A percentile compares a stretch with the other conserved stretches of the same genome.
phyloP scores from a whole-genome alignment of 768 basidiomycete genomes.

The Rhodosporidiobolus sp. region DNA sequence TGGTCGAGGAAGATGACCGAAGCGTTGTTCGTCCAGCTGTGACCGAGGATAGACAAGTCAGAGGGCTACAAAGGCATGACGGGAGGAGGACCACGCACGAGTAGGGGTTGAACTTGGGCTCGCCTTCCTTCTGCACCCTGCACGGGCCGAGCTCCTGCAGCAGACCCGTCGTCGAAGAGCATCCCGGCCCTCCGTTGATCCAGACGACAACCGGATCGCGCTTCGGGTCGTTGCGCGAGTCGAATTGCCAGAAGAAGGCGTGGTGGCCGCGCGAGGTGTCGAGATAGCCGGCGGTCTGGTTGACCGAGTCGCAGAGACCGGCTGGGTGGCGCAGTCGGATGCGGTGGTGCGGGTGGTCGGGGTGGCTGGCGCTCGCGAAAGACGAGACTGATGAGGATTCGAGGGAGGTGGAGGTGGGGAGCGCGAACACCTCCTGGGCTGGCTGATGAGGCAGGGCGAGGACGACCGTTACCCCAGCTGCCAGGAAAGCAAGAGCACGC shows the following conservation, averaged over 20 bases:
- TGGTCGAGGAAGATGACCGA: slow-evolving; percentile 35
- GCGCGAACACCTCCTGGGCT: too few species aligned
- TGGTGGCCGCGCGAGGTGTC: slow-evolving; percentile 34
- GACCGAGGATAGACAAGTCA: background rate
- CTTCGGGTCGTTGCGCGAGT: slow-evolving; percentile 25
- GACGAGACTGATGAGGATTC: background rate
- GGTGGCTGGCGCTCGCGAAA: slow-evolving; percentile 3
- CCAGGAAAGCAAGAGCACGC: too few species aligned
- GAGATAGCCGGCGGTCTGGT: slow-evolving; percentile 41
- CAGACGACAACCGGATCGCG: slow-evolving; percentile 41
- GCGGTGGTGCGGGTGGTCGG: slow-evolving; percentile 4
- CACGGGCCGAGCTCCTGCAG: slow-evolving; percentile 41
- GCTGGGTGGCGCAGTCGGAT: slow-evolving; percentile 12
- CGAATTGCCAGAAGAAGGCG: slow-evolving; percentile 32
- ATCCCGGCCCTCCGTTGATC: slow-evolving; percentile 38
- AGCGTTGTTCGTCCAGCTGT: slow-evolving; percentile 25
- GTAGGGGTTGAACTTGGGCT: slow-evolving; percentile 32
- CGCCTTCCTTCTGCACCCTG: slow-evolving; percentile 14
- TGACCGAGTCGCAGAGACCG: slow-evolving; percentile 31
- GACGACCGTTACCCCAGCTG: too few species aligned
- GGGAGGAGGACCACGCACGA: slow-evolving; percentile 14
- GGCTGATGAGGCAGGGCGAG: too few species aligned
- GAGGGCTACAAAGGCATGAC: background rate
- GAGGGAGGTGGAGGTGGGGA: background rate
- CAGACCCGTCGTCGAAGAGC: slow-evolving; percentile 36